Evolutionary conservation across 345 rosid genomes (phyloP), one percentile per base, ranked within the genome.

Genomic region (Schrenkiella parvula): DNA sequence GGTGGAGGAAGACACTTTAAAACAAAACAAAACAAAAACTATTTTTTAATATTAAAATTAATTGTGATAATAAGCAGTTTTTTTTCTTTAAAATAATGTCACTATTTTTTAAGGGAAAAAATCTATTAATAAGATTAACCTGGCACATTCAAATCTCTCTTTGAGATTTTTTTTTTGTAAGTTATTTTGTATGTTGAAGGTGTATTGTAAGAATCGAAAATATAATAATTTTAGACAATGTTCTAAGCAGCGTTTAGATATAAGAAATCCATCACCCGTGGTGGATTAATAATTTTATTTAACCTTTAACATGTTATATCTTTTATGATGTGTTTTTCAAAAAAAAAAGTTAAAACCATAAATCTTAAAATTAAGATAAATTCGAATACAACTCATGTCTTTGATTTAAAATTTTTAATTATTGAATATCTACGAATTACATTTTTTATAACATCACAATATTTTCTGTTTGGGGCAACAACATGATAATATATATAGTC

Each of bases 131-230:
- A 15, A 17, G 60, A 38, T 4, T 66, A 25, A 25, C 1, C 1
- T 66, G 28, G 38, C 19, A 22, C 31, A 66, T 51, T 37, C 42
- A 18, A 15, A 66, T 39, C 19, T 37, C 23, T 25, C 14, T 25
- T 25, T 28, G 18, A 26, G 64, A 1, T 6, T 58, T 4, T 11
- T 1, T 28, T 28, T 25, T 37, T 8, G 12, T 3, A 53, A 18
- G 38, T 67, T 53, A 28, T 67, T 67, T 67, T 67, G 72, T 67
- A 53, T 41, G 72, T 67, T 67, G 72, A 67, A 53, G 72, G 63
- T 67, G 72, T 54, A 18, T 67, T 67, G 41, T 26, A 26, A 11
- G 51, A 53, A 28, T 54, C 50, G 21, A 28, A 67, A 67, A 53
- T 32, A 54, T 15, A 2, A 54, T 29, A 54, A 1, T 31, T 53